Percentiles rank a stretch among this genome's conserved stretches.
These are phyloP conservation scores for Filobasidium floriforme DNA, from an alignment of 768 basidiomycete species.

Conservation along the genomic window DNA sequence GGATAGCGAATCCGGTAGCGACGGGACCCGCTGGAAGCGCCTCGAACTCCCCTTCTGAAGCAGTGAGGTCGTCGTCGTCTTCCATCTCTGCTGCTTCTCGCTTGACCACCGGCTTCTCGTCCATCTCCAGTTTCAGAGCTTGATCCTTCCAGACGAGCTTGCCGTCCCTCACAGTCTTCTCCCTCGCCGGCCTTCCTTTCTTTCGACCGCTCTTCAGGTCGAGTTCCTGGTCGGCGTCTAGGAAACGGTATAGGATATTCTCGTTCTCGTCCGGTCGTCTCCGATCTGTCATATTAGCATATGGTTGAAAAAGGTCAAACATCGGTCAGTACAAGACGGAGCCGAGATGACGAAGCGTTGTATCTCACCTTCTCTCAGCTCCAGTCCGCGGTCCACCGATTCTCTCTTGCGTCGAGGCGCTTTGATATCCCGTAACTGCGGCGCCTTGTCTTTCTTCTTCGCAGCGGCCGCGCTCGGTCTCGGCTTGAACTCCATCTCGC, in stretches of 20 bases:
- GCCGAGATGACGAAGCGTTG: background rate
- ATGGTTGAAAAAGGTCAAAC: background rate
- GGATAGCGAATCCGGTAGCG: background rate
- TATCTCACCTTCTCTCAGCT: background rate
- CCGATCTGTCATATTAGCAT: background rate
- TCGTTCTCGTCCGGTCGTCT: background rate
- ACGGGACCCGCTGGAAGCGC: background rate
- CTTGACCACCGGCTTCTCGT: background rate
- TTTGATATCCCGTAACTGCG: background rate
- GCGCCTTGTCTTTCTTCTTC: background rate
- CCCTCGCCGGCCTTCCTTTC: background rate
- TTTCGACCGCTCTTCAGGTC: background rate
- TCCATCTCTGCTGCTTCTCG: background rate
- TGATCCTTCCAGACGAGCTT: background rate
- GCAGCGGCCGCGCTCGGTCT: background rate
- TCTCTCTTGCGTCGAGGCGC: background rate
- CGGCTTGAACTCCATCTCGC: background rate
- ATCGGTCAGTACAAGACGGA: background rate
- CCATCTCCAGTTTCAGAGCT: background rate
- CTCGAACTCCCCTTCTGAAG: conserved; percentile 5
- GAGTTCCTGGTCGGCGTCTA: background rate
- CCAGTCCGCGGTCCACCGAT: background rate
- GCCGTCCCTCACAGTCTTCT: conserved; percentile 5
- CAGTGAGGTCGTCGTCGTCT: background rate
- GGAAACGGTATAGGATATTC: background rate